Evolutionary conservation across 208 protist genomes (phyloP).

Genomic region (Leishmania tropica): DNA sequence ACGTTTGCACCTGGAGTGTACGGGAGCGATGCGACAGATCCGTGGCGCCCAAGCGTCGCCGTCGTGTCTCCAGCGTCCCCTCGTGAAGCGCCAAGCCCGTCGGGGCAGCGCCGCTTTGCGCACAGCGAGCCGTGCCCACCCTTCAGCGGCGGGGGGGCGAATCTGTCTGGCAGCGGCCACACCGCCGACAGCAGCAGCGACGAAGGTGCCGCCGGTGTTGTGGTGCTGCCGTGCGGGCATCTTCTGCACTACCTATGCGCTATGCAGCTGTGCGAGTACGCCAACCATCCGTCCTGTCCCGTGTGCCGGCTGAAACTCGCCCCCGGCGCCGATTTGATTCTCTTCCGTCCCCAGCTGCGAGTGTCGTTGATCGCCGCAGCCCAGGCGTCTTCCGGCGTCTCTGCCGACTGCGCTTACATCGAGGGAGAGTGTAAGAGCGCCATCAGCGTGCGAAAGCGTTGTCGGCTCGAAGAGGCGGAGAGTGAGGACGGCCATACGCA

Average conservation of each 20-base stretch:
- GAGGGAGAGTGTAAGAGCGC: neutral
- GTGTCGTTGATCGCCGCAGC: constrained; percentile 9
- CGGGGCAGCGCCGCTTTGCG: neutral
- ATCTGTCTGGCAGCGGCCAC: neutral
- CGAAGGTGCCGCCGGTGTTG: constrained; percentile 25
- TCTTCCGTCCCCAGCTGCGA: constrained; percentile 46
- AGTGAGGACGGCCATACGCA: neutral
- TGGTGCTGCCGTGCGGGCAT: constrained; percentile 70
- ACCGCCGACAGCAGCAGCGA: neutral
- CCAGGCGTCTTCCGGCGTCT: neutral
- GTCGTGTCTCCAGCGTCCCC: neutral
- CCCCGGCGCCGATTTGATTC: constrained; percentile 33
- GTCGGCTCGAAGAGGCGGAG: neutral
- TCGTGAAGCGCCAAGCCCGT: neutral
- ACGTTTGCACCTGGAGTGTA: constrained; percentile 48
- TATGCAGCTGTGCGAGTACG: constrained; percentile 71
- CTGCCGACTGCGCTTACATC: too few relatives aligned
- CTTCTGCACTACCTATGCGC: constrained; percentile 75
- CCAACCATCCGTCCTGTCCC: constrained; percentile 45
- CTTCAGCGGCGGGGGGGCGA: neutral
- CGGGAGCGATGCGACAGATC: constrained; percentile 19
- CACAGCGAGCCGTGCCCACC: neutral
- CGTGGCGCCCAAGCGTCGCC: constrained; percentile 19
- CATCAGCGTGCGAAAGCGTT: neutral
- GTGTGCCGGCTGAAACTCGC: constrained; percentile 63